Evolutionary conservation across 495 filamentous ascomycete genomes (phyloP).

Genomic region (Penicillium mononematosum): DNA sequence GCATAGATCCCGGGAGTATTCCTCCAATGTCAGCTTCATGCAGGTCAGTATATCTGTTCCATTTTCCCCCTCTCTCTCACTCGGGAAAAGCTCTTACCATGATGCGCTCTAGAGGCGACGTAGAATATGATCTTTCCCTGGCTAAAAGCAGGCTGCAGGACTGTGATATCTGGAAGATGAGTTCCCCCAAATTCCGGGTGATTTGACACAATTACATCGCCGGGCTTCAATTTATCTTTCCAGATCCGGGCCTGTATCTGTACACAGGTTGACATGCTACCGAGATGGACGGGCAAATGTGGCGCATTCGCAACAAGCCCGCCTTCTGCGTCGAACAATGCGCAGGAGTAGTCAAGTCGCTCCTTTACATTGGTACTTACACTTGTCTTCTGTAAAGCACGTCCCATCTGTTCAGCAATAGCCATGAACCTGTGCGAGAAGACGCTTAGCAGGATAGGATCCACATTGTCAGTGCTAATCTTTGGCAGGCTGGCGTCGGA

Average conservation of each 20-base stretch:
- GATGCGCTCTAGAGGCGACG: slow-evolving; percentile 82
- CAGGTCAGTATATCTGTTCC: slow-evolving; percentile 64
- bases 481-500: slow-evolving; percentile 45
- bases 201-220: slow-evolving; percentile 92
- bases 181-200: slow-evolving; percentile 91
- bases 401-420: slow-evolving; percentile 49
- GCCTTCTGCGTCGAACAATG: slow-evolving; percentile 41
- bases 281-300: slow-evolving; percentile 88
- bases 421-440: slow-evolving; percentile 37
- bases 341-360: slow-evolving; percentile 45
- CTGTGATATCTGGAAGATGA: slow-evolving; percentile 87
- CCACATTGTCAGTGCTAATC: slow-evolving; percentile 29
- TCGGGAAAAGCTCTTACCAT: slow-evolving; percentile 54
- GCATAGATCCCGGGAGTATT: slow-evolving; percentile 93
- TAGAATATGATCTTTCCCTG: slow-evolving; percentile 78
- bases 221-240: slow-evolving; percentile 79
- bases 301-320: slow-evolving; percentile 64
- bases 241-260: slow-evolving; percentile 74
- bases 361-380: slow-evolving; percentile 47
- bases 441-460: slow-evolving; percentile 86
- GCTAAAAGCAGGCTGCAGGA: slow-evolving; percentile 77
- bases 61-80: neutral
- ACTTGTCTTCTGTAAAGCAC: slow-evolving; percentile 40
- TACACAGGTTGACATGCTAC: slow-evolving; percentile 67
- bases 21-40: slow-evolving; percentile 83